A percentile compares a stretch with the other conserved stretches of the same genome.
Conservation (phyloP, 1,284 basidiomycete species). For the Apiotrichum montevideense region DNA sequence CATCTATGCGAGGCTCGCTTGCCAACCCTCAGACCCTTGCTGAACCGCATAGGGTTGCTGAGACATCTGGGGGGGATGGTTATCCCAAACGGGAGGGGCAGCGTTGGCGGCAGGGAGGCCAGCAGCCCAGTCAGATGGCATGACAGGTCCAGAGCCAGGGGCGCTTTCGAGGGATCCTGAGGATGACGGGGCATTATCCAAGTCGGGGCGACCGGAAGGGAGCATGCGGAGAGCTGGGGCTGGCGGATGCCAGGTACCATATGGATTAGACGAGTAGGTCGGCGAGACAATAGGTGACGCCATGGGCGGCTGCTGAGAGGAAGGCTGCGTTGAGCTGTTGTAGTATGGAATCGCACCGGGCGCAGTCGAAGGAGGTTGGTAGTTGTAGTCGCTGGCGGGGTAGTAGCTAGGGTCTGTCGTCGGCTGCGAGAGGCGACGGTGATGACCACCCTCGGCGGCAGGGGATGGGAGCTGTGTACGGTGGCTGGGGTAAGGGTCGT, state of each 20-base stretch:
- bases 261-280: constrained; percentile 4
- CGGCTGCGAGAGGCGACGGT: constrained; percentile 12
- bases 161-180: constrained; percentile 16
- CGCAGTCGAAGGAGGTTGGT: constrained; percentile 19
- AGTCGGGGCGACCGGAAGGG: constrained; percentile 6
- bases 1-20: constrained; percentile 11
- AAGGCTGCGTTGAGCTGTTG: constrained; percentile 2
- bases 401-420: constrained; percentile 9
- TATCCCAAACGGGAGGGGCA: constrained; percentile 10
- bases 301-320: constrained; percentile 7
- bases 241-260: constrained; percentile 12
- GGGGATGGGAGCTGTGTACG: neutral
- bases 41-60: constrained; percentile 11
- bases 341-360: constrained; percentile 14
- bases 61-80: constrained; percentile 11
- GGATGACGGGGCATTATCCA: constrained; percentile 14
- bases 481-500: constrained; percentile 13
- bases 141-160: constrained; percentile 1
- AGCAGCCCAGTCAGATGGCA: constrained; percentile 4
- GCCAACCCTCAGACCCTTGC: constrained; percentile 16
- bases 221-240: constrained; percentile 8
- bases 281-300: constrained; percentile 16
- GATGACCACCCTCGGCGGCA: constrained; percentile 9
- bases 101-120: constrained; percentile 5
- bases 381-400: constrained; percentile 13